Evolutionary conservation across 2,329 filamentous ascomycete species (phyloP), one percentile per base, ranked within the genome.

Genomic region (Exophiala spinifera): DNA sequence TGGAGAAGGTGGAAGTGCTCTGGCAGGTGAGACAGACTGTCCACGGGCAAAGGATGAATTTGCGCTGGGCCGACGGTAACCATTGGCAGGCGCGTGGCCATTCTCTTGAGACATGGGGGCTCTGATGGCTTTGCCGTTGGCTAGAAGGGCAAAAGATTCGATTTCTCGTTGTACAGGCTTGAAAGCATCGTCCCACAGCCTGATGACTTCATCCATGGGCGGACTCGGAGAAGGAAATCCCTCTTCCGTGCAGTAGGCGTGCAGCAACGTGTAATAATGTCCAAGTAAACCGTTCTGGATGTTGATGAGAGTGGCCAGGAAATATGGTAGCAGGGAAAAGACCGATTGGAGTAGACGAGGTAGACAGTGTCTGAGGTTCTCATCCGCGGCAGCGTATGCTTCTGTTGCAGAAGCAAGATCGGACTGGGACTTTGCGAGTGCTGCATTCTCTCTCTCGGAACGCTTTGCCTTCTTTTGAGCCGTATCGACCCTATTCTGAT

Each of bases 261-360:
- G 84, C 5, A 92, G 74, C 3, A 84, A 78, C 1, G 89, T 94
- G 71, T 94, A 94, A 63, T 89, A 84, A 57, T 91, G 79, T 0
- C 84, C 89, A 4, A 94, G 81, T 48, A 94, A 76, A 44, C 84
- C 82, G 67, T 91, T 91, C 69, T 92, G 89, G 23, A 91, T 84
- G 66, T 87, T 78, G 42, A 92, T 83, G 65, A 91, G 86, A 33
- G 80, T 79, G 37, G 80, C 79, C 10, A 91, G 77, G 17, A 95
- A 75, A 49, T 84, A 82, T 23, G 88, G 87, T 11, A 92, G 78
- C n/a, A 95, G 75, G 20, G 80, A 86, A 66, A 90, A 89, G 3
- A 85, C 79, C 8, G 87, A 84, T 2, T 80, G 74, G 49, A 91
- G 82, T 7, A 95, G 74, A 1, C 82, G 83, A 7, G 90, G 90